Percentiles rank a stretch among this genome's conserved stretches.
phyloP scores from a whole-genome alignment of 805 yeast genomes.

The Spathaspora gorwiae region DNA sequence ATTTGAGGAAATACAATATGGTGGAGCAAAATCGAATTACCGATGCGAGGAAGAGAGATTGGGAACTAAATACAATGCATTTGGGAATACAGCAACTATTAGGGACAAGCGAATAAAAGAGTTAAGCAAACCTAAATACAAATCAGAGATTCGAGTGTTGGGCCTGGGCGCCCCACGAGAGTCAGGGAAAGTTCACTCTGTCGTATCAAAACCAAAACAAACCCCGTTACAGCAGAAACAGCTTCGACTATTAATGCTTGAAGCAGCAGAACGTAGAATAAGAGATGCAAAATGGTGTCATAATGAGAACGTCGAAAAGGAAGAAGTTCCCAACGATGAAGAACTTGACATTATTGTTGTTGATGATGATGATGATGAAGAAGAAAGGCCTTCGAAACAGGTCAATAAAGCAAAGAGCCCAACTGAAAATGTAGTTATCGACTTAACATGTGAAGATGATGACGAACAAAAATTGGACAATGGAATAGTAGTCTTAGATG shows the following conservation, averaged over 20 bases:
- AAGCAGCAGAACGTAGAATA: constrained; percentile 61
- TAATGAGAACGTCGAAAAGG: constrained; percentile 15
- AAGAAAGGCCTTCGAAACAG: not conserved
- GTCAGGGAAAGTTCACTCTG: not conserved
- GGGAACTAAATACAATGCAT: constrained; percentile 29
- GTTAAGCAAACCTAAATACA: constrained; percentile 35
- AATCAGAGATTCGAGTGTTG: constrained; percentile 34
- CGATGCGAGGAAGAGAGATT: constrained; percentile 45
- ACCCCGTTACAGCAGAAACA: constrained; percentile 1
- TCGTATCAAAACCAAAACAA: constrained; percentile 1
- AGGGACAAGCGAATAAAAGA: constrained; percentile 40
- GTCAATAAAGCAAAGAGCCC: not conserved
- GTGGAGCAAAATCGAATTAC: constrained; percentile 40
- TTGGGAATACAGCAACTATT: constrained; percentile 14
- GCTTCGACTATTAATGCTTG: constrained; percentile 43
- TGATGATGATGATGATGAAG: constrained; percentile 7
- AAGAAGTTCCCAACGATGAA: constrained; percentile 38
- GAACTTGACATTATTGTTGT: constrained; percentile 39
- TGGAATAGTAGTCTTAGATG: constrained; percentile 21
- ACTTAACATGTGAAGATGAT: constrained; percentile 12
- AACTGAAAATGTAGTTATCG: constrained; percentile 10
- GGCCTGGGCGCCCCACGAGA: constrained; percentile 10
- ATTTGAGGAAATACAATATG: constrained; percentile 40
- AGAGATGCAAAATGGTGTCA: constrained; percentile 50
- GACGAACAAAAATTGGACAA: constrained; percentile 2